A percentile compares a stretch with the other conserved stretches of the same genome.
Evolutionary conservation across 176 grass and related monocot species (phyloP).

Genomic region (Hsuehochloa calcarea): DNA sequence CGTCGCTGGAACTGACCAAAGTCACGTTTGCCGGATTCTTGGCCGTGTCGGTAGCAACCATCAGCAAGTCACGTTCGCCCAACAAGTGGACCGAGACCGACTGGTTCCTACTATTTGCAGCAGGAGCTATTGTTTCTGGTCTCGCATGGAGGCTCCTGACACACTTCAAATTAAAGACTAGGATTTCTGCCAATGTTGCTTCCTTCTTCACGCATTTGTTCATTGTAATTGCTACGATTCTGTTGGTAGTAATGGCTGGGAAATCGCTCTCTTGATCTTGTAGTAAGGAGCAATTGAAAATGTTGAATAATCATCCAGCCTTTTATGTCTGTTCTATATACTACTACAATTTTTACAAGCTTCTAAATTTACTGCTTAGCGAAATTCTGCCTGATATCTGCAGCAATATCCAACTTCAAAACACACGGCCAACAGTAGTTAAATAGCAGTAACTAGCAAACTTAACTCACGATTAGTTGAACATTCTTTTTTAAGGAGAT

Average conservation of each 20-base stretch:
- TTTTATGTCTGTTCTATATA: no score
- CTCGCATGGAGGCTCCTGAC: conserved; percentile 17
- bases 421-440: no score
- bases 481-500: no score
- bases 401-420: no score
- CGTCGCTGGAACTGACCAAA: background rate
- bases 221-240: background rate
- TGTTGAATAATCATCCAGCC: no score
- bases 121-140: conserved; percentile 13
- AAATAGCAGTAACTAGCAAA: no score
- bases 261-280: background rate
- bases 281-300: no score
- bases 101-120: background rate
- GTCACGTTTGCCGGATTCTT: background rate
- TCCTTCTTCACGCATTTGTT: background rate
- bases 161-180: background rate
- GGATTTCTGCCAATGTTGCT: background rate
- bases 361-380: no score
- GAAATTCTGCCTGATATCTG: no score
- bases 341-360: no score
- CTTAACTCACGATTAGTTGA: no score
- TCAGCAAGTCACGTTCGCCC: background rate
- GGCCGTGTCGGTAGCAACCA: background rate
- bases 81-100: background rate
- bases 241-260: background rate